phyloP scores from a whole-genome alignment of 2,329 filamentous ascomycete genomes.

The Colletotrichum falcatum region DNA sequence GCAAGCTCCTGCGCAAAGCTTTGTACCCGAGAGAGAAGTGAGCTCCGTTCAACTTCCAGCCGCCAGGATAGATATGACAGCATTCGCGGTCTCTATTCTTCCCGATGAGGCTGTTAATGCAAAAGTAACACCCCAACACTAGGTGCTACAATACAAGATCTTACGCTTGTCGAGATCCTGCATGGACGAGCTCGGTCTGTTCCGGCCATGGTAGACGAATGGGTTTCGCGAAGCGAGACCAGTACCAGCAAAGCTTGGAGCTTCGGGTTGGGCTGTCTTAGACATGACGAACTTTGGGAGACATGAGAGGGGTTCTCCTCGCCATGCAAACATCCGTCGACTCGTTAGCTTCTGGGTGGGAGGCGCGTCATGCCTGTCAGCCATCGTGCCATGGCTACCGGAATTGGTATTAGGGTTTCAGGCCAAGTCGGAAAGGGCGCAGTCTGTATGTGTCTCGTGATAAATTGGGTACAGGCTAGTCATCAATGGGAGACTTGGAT shows the following conservation, averaged over 20 bases:
- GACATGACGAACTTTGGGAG: conserved; percentile 18
- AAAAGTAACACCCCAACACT: not conserved
- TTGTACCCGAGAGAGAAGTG: not conserved
- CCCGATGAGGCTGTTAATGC: conserved; percentile 6
- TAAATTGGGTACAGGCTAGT: not conserved
- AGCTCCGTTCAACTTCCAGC: not conserved
- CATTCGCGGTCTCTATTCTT: not conserved
- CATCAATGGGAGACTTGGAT: not conserved
- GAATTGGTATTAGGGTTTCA: conserved; percentile 20
- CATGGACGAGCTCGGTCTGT: conserved; percentile 9
- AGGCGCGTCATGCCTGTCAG: conserved; percentile 10
- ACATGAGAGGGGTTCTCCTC: not conserved
- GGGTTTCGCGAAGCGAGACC: not conserved
- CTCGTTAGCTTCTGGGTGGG: conserved; percentile 1
- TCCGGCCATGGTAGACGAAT: not conserved
- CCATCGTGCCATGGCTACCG: conserved; percentile 11
- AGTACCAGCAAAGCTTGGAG: conserved; percentile 1
- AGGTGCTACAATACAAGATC: conserved; percentile 19
- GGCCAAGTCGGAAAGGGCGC: conserved; percentile 21
- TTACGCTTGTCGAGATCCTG: conserved; percentile 20
- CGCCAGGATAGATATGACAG: not conserved
- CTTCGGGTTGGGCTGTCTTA: conserved; percentile 18
- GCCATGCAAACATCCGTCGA: conserved; percentile 34
- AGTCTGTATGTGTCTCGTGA: not conserved
- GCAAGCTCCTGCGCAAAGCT: conserved; percentile 2